These are phyloP conservation scores for Chaetomium strumarium DNA, from an alignment of 2,329 filamentous ascomycete species.

Conservation along the genomic window DNA sequence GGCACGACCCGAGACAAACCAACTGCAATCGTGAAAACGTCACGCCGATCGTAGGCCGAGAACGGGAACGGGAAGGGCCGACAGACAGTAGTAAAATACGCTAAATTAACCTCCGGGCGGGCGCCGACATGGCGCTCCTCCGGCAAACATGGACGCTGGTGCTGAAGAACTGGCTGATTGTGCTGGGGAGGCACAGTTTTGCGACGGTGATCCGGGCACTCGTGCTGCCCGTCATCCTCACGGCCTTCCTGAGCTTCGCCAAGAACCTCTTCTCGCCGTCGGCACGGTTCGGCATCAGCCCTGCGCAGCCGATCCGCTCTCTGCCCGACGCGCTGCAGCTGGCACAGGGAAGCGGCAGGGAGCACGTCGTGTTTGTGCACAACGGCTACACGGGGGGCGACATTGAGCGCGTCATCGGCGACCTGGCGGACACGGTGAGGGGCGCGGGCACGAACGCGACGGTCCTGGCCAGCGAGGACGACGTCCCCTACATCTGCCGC, in stretches of 20 bases:
- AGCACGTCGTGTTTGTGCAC: conserved; percentile 74
- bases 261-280: conserved; percentile 79
- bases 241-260: conserved; percentile 61
- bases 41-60: not conserved
- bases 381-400: conserved; percentile 63
- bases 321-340: conserved; percentile 57
- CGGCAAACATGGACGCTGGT: conserved; percentile 57
- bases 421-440: conserved; percentile 52
- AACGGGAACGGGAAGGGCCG: not conserved
- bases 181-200: conserved; percentile 47
- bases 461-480: conserved; percentile 23
- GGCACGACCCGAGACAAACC: not conserved
- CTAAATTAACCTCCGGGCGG: not conserved
- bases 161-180: conserved; percentile 56
- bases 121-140: conserved; percentile 42
- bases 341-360: conserved; percentile 50
- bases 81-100: not conserved
- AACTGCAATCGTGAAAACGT: not conserved
- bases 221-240: conserved; percentile 52
- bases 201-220: conserved; percentile 53
- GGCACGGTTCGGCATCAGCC: conserved; percentile 67
- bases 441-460: conserved; percentile 43
- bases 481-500: conserved; percentile 45
- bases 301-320: conserved; percentile 53
- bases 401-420: conserved; percentile 65